phyloP scores from a whole-genome alignment of 2,329 filamentous ascomycete species.

The Aschersonia sp. region DNA sequence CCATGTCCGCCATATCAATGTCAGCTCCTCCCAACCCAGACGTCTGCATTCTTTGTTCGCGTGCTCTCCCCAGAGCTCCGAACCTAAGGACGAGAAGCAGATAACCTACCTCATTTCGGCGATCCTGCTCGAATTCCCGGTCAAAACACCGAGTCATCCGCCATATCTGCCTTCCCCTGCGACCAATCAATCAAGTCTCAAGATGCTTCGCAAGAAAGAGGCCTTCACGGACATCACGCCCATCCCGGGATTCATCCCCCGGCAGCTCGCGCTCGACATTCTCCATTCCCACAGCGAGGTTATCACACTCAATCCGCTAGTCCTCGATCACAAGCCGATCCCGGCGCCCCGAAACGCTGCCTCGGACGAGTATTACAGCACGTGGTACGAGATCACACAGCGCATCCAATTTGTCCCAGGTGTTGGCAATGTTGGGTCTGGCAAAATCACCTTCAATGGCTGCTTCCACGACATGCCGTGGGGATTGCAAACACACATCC shows the following conservation, averaged over 20 bases:
- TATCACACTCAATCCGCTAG: conserved; percentile 56
- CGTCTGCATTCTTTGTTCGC: no score
- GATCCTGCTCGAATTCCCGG: no score
- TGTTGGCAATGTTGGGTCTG: conserved; percentile 47
- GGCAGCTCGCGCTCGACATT: conserved; percentile 58
- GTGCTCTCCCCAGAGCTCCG: no score
- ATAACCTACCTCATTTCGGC: no score
- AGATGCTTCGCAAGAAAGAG: conserved; percentile 47
- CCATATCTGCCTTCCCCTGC: no score
- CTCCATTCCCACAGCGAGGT: conserved; percentile 57
- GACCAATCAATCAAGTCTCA: conserved; percentile 1
- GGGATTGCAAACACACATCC: conserved; percentile 58
- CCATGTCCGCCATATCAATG: no score
- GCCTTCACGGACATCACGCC: conserved; percentile 55
- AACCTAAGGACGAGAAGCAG: no score
- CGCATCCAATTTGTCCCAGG: conserved; percentile 55
- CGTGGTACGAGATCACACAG: conserved; percentile 61
- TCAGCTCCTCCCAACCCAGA: no score
- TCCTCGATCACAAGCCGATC: conserved; percentile 47
- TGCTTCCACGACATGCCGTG: conserved; percentile 61
- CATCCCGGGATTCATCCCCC: conserved; percentile 54
- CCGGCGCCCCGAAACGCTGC: conserved; percentile 52
- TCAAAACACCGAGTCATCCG: no score
- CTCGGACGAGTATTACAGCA: conserved; percentile 56
- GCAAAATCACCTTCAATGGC: conserved; percentile 53